Evolutionary conservation across 2,329 filamentous ascomycete genomes (phyloP).

Genomic region (Trichoderma lentiforme): DNA sequence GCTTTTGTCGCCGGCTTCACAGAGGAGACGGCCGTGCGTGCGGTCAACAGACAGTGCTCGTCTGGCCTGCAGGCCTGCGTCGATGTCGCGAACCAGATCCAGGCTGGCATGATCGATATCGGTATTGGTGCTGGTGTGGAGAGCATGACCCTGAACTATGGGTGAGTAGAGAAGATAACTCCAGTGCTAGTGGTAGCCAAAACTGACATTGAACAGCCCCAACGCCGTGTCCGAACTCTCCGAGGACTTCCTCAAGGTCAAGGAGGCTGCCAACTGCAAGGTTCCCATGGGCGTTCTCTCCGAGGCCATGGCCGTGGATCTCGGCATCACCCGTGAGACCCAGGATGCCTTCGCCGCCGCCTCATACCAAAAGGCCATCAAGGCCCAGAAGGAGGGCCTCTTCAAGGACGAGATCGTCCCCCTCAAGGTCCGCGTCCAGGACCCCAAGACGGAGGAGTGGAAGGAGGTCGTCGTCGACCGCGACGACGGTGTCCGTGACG

Average conservation of each 20-base stretch:
- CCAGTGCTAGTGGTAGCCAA: not conserved
- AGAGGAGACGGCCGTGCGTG: constrained; percentile 76
- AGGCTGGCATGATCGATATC: constrained; percentile 87
- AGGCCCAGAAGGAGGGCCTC: constrained; percentile 82
- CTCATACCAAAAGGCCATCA: constrained; percentile 85
- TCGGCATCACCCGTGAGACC: constrained; percentile 63
- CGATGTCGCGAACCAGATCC: constrained; percentile 92
- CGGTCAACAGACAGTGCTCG: constrained; percentile 91
- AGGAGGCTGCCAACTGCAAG: constrained; percentile 90
- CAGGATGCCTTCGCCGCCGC: constrained; percentile 94
- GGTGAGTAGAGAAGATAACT: constrained; percentile 51
- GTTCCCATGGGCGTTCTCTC: constrained; percentile 94
- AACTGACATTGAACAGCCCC: constrained; percentile 50
- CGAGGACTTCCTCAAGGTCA: constrained; percentile 76
- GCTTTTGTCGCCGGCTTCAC: constrained; percentile 89
- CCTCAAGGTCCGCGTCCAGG: constrained; percentile 79
- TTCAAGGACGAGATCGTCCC: constrained; percentile 91
- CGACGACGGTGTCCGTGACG: constrained; percentile 83
- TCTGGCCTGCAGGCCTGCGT: constrained; percentile 89
- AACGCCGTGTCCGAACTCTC: constrained; percentile 89
- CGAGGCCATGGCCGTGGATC: constrained; percentile 90
- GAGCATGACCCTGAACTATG: constrained; percentile 93
- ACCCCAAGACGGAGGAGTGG: constrained; percentile 85
- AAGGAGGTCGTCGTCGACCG: constrained; percentile 77
- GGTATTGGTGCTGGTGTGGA: constrained; percentile 94